Evolutionary conservation across 352 stramenopile species (phyloP), one percentile per base, ranked within the genome.

Genomic region (Globisporangium uncinulatum): DNA sequence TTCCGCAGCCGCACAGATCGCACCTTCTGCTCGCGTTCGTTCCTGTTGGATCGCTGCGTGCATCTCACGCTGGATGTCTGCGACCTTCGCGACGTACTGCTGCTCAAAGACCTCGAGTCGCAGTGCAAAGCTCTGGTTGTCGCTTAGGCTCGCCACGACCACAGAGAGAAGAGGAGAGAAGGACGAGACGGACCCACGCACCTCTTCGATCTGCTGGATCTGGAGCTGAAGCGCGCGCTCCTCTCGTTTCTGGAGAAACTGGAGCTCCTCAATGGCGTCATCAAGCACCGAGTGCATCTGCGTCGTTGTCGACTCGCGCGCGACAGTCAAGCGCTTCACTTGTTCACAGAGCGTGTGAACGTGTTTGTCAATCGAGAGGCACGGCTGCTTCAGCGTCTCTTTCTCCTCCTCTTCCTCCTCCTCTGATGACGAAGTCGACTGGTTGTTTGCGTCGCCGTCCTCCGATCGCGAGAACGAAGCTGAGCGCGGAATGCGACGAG

Each of bases 21-120:
- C 65, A 1, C 51, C 21, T 15, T 84, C 76, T 15, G 70, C 73
- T 42, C 73, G 56, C 47, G 74, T 59, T 24, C 67, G 62, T 44
- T 77, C 65, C 19, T 71, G 71, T 42, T 81, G 63, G 24, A 89
- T 82, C 34, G 79, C 65, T 0, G 39, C 29, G 6, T 73, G 65
- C 71, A 80, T 75, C 44, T 85, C 74, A 9, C 70, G 65, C 56
- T 75, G 65, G 43, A 87, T 79, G 53, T 85, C 74, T 1, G 65
- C 66, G 29, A 83, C 71, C 64, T 79, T 79, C 36, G 66, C 75
- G 6, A 74, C 57, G 39, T 86, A 82, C 54, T 86, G 74, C 39
- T 86, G 75, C 56, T 86, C 73, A 48, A 89, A 81, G 13, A 86
- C 57, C 43, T 86, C 68, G 14, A 89, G 61, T 2, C 71, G 79